These are phyloP conservation scores for Calonectria ilicicola DNA, from an alignment of 2,329 filamentous ascomycete genomes.

Conservation along the genomic window DNA sequence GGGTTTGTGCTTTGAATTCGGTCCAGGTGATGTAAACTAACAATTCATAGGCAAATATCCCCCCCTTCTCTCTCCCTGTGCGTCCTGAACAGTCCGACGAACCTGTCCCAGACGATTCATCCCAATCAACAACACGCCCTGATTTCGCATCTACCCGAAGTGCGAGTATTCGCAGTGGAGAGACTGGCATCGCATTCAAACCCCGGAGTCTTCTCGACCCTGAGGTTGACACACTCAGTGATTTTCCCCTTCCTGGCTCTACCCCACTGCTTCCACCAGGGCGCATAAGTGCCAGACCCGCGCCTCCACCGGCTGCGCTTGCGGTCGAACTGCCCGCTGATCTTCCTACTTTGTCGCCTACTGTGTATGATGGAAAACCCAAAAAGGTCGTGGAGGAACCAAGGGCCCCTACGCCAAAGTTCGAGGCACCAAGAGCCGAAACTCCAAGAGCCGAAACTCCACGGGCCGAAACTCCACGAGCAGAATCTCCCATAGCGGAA, in stretches of 20 bases:
- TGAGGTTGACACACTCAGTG: slow-evolving; percentile 40
- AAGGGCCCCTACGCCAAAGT: background rate
- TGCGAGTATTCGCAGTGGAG: slow-evolving; percentile 37
- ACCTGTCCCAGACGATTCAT: slow-evolving; percentile 14
- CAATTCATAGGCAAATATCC: slow-evolving; percentile 36
- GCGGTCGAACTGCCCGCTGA: background rate
- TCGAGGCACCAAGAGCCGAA: background rate
- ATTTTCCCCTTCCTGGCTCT: slow-evolving; percentile 42
- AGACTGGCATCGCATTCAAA: slow-evolving; percentile 25
- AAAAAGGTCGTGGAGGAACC: slow-evolving; percentile 4
- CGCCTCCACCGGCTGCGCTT: background rate
- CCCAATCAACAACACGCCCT: background rate
- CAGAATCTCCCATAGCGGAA: background rate
- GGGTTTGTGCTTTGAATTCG: slow-evolving; percentile 63
- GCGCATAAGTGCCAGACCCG: slow-evolving; percentile 4
- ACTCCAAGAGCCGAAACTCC: background rate
- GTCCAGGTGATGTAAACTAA: slow-evolving; percentile 23
- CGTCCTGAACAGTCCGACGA: slow-evolving; percentile 8
- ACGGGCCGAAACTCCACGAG: background rate
- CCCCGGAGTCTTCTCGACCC: slow-evolving; percentile 22
- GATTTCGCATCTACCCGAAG: slow-evolving; percentile 22
- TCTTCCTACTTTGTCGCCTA: slow-evolving; percentile 12
- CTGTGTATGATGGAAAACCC: slow-evolving; percentile 15
- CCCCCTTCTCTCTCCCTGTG: slow-evolving; percentile 39
- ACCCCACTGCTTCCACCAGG: slow-evolving; percentile 40